Conservation (phyloP, 106 monocot species). For the Apostasia ramifera region DNA sequence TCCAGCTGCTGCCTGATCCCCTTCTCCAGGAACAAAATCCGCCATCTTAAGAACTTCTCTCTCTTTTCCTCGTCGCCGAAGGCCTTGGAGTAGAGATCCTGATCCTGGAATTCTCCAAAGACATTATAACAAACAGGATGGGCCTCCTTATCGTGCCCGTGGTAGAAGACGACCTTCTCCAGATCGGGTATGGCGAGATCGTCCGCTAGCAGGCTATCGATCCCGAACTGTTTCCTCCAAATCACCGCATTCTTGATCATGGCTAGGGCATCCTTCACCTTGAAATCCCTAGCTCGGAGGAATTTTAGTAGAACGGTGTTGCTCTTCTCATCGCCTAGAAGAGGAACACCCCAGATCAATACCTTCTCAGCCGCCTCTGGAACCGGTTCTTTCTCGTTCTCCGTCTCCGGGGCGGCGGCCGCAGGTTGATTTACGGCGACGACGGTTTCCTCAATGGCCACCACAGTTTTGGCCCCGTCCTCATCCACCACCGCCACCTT, state of each 20-base stretch:
- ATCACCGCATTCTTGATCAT: constrained; percentile 45
- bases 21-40: constrained; percentile 24
- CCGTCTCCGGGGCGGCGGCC: too few relatives aligned
- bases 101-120: constrained; percentile 17
- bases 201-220: constrained; percentile 24
- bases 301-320: too few relatives aligned
- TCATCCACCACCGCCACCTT: too few relatives aligned
- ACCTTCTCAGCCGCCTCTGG: constrained; percentile 35
- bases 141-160: constrained; percentile 16
- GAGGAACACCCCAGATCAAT: too few relatives aligned
- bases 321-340: too few relatives aligned
- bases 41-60: constrained; percentile 19
- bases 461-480: constrained; percentile 23
- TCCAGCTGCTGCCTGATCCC: constrained; percentile 21
- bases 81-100: constrained; percentile 20
- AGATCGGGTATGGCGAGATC: constrained; percentile 12
- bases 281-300: too few relatives aligned
- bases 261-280: not conserved
- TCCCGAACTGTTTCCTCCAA: constrained; percentile 45
- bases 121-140: constrained; percentile 28
- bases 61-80: constrained; percentile 24
- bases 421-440: constrained; percentile 5
- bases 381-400: constrained; percentile 15
- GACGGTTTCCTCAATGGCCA: constrained; percentile 34
- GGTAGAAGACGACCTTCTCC: constrained; percentile 21